Base-by-base conservation (phyloP, 768 basidiomycete species). In the Leucosporidium scottii region DNA sequence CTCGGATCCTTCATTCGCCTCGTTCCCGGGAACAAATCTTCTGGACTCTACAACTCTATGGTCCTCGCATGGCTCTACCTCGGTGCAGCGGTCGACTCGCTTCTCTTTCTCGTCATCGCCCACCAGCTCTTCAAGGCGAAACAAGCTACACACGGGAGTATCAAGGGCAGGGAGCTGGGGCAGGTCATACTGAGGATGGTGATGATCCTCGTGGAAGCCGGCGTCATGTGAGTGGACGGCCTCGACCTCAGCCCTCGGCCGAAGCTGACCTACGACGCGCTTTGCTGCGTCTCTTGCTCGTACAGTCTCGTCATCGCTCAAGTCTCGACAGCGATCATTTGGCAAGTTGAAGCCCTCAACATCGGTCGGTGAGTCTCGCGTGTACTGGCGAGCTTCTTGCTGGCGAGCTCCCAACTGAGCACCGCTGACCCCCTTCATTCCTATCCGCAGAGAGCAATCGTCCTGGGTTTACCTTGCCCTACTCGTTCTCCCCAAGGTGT, bases 381-480 rank as follows among this genome's bases (percentile, higher is more conserved):
- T 25, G n/a, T n/a, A n/a, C n/a, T n/a, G n/a, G n/a, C n/a, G n/a
- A n/a, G n/a, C n/a, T n/a, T n/a, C n/a, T n/a, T n/a, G n/a, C n/a
- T n/a, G n/a, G n/a, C n/a, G n/a, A n/a, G n/a, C n/a, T n/a, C n/a
- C n/a, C n/a, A n/a, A n/a, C n/a, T n/a, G n/a, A n/a, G n/a, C n/a
- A n/a, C n/a, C n/a, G n/a, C 12, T 47, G 17, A 20, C 23, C 49
- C 27, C 18, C 28, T 2, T 2, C 15, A 3, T 44, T 5, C 39
- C 15, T 8, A 34, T 10, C 34, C 39, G 39, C 39, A 44, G 39
- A 6, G 39, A 54, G 12, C 13, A 54, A 18, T 51, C 48, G 15
- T 28, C 27, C 34, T 62, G 61, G 61, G 61, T 62, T 25, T 44
- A 55, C 39, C 53, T 62, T 18, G 36, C 62, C 18, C 28, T 62